Evolutionary conservation across 2,329 filamentous ascomycete species (phyloP).

Genomic region (Penicillium sp.): DNA sequence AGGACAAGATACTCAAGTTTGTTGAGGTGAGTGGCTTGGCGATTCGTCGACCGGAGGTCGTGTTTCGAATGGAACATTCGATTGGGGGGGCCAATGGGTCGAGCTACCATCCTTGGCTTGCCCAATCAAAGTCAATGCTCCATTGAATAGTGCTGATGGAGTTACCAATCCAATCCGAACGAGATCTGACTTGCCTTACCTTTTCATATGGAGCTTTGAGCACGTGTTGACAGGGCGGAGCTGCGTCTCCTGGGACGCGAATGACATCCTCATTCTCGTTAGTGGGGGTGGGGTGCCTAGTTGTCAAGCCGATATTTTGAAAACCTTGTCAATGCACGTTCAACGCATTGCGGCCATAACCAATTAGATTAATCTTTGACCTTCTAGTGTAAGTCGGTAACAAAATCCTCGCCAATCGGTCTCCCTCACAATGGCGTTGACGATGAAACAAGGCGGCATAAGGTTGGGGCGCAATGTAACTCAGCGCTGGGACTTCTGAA

Average conservation of each 20-base stretch:
- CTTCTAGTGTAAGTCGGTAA: not conserved
- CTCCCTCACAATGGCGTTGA: not conserved
- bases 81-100: not conserved
- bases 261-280: not conserved
- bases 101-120: not conserved
- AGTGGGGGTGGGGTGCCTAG: not conserved
- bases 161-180: not conserved
- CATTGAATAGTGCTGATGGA: not conserved
- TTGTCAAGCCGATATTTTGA: not conserved
- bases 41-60: not conserved
- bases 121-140: not conserved
- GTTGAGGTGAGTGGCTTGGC: not conserved
- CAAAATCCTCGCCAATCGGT: not conserved
- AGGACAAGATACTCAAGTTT: not conserved
- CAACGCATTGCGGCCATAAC: not conserved
- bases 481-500: not conserved
- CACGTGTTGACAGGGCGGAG: not conserved
- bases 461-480: not conserved
- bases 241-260: not conserved
- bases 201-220: not conserved
- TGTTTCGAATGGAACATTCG: slow-evolving; percentile 5
- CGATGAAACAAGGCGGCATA: not conserved
- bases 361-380: not conserved
- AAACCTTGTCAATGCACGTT: not conserved
- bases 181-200: not conserved